Percentiles rank a stretch among this genome's conserved stretches.
phyloP scores from a whole-genome alignment of 2,329 filamentous ascomycete genomes.

The Phialophora macrospora region DNA sequence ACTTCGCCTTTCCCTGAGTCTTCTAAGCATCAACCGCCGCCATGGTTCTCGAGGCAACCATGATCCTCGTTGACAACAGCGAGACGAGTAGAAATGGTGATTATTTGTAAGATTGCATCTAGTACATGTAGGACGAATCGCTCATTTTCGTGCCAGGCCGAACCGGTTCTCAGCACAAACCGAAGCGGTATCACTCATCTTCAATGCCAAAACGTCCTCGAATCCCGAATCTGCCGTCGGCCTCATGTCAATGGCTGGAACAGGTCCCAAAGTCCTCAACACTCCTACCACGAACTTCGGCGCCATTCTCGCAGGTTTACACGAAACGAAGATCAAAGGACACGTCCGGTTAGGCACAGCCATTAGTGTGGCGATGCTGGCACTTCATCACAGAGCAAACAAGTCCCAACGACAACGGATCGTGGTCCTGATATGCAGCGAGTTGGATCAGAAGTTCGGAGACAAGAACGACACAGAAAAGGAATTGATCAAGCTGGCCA shows the following conservation, averaged over 20 bases:
- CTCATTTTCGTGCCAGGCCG: constrained; percentile 60
- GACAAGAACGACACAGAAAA: constrained; percentile 76
- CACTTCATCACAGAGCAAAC: constrained; percentile 96
- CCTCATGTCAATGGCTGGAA: constrained; percentile 98
- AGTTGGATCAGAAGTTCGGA: constrained; percentile 57
- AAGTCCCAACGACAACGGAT: constrained; percentile 96
- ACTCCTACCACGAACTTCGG: constrained; percentile 96
- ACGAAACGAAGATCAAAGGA: constrained; percentile 92
- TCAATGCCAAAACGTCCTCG: constrained; percentile 90
- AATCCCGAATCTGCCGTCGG: constrained; percentile 98
- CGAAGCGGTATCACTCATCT: constrained; percentile 92
- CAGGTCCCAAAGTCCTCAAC: constrained; percentile 94
- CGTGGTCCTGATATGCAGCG: constrained; percentile 94
- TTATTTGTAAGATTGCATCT: constrained; percentile 61
- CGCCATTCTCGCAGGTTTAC: constrained; percentile 89
- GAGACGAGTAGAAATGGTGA: constrained; percentile 98
- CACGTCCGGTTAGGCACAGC: constrained; percentile 86
- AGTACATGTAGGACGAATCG: neutral
- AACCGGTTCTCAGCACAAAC: constrained; percentile 95
- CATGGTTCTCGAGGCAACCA: constrained; percentile 98
- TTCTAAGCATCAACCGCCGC: constrained; percentile 56
- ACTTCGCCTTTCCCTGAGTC: neutral
- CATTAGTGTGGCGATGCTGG: constrained; percentile 90
- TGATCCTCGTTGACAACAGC: constrained; percentile 98
- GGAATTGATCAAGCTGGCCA: constrained; percentile 83